Evolutionary conservation across 257 asterid species (phyloP), one percentile per base, ranked within the genome.

Genomic region (Nicotiana otophora): DNA sequence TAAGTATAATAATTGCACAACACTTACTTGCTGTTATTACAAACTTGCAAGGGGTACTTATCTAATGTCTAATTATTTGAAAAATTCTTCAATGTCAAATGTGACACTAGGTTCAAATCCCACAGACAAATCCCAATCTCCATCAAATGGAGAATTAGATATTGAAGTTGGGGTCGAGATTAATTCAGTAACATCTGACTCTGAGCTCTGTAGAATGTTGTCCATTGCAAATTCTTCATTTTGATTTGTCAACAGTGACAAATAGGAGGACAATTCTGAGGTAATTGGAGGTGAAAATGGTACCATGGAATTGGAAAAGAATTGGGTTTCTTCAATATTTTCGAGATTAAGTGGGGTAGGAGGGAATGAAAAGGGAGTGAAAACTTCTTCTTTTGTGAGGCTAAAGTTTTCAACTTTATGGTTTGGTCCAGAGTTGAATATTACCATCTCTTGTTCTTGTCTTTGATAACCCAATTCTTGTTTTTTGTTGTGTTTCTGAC

Each of bases 81-180:
- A 87, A 65, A 61, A 87, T 42, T 87, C 88, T 16, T 55, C 28
- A 58, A 85, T 55, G 51, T 91, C 91, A 70, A 89, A 77, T 23
- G 80, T 23, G 83, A 86, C 78, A 46, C 16, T 78, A 23, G 89
- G 81, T 55, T 86, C 90, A 70, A 91, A 87, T 83, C 90, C 91
- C 0, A 86, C 53, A 11, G 84, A 82, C 83, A 88, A 76, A 82
- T 91, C 88, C 77, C 87, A 81, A 33, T 89, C 91, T 1, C 77
- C 46, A 7, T 8, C 84, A 15, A 86, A 87, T 0, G 90, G 84
- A 54, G 92, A 84, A 79, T 72, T 84, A 28, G 81, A 66, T 17
- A 36, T 77, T 17, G 92, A 91, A 14, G 90, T 92, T 3, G 90
- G 88, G 69, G 89, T 91, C 0, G 97, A 88, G 10, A 88, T 86